These are phyloP conservation scores for Leishmania tropica DNA, from an alignment of 208 protist species.

Conservation along the genomic window DNA sequence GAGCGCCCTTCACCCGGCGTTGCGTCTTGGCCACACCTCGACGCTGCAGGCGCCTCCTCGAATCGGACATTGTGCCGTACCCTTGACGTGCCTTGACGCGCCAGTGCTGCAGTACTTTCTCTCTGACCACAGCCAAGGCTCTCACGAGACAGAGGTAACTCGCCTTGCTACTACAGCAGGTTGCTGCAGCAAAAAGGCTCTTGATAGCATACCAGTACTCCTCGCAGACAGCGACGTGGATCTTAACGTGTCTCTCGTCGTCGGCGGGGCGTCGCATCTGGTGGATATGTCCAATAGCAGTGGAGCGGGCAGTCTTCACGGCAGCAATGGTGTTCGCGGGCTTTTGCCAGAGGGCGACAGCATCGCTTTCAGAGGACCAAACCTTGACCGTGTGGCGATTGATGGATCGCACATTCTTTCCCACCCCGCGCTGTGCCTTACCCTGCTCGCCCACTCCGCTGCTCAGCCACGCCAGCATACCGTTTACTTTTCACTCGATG, in stretches of 20 bases:
- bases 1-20: slow-evolving; percentile 22
- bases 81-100: slow-evolving; percentile 12
- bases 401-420: slow-evolving; percentile 19
- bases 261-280: slow-evolving; percentile 30
- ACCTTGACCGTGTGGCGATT: slow-evolving; percentile 13
- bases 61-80: slow-evolving; percentile 36
- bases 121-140: slow-evolving; percentile 10
- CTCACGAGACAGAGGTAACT: not conserved
- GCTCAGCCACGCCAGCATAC: slow-evolving; percentile 34
- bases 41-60: slow-evolving; percentile 14
- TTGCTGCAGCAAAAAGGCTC: not conserved
- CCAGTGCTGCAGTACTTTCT: slow-evolving; percentile 25
- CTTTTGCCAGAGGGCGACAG: not conserved
- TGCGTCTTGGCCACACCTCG: slow-evolving; percentile 17
- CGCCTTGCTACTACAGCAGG: not conserved
- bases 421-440: slow-evolving; percentile 33
- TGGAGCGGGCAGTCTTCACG: not conserved
- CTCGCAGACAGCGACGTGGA: slow-evolving; percentile 10
- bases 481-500: slow-evolving; percentile 41
- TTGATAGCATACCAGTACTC: not conserved
- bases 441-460: not conserved
- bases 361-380: slow-evolving; percentile 4
- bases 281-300: slow-evolving; percentile 11
- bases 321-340: not conserved
- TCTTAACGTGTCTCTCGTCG: slow-evolving; percentile 26